Evolutionary conservation across 1,284 basidiomycete genomes (phyloP), one percentile per base, ranked within the genome.

Genomic region (Naganishia albida): DNA sequence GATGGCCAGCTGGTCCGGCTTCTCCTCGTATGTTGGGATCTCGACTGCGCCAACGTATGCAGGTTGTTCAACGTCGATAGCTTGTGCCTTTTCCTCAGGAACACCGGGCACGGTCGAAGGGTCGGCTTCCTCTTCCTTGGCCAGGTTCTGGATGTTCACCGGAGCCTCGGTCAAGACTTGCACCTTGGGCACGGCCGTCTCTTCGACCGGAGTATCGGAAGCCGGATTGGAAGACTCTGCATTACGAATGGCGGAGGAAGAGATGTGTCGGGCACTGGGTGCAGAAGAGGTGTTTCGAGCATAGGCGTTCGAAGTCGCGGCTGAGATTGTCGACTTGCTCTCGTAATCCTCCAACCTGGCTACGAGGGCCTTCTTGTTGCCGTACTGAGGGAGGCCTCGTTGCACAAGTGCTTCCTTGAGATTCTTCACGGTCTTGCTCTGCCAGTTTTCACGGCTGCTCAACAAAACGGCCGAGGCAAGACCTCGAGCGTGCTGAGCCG

Each of bases 401-500:
- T 78, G 77, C 74, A 82, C 88, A 52, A 87, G 83, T 75, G 89
- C 86, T 64, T 82, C 81, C 74, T 84, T 85, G 57, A 90, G 82
- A 51, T 84, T 82, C 10, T 81, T 80, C 59, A 88, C 78, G 53
- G 84, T 84, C 73, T 87, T 76, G 57, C 49, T 65, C 65, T 83
- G 75, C 82, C 85, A 75, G 62, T 86, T 84, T 83, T 86, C 87
- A 65, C 84, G 82, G 66, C 84, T 83, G 49, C 82, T 83, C 67
- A 89, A 83, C 44, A 89, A 82, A 34, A 87, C 85, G 12, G 87
- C 83, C 10, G 87, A 89, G 46, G 86, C 87, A 63, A 89, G 72
- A 8, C 69, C 69, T 12, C 60, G 40, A 51, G 68, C 56, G 63
- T 51, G 69, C 69, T 39, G 62, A 66, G 71, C 46, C 40, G 69